A percentile compares a stretch with the other conserved stretches of the same genome.
phyloP scores from a whole-genome alignment of 2,329 filamentous ascomycete genomes.

The Claviceps africana region DNA sequence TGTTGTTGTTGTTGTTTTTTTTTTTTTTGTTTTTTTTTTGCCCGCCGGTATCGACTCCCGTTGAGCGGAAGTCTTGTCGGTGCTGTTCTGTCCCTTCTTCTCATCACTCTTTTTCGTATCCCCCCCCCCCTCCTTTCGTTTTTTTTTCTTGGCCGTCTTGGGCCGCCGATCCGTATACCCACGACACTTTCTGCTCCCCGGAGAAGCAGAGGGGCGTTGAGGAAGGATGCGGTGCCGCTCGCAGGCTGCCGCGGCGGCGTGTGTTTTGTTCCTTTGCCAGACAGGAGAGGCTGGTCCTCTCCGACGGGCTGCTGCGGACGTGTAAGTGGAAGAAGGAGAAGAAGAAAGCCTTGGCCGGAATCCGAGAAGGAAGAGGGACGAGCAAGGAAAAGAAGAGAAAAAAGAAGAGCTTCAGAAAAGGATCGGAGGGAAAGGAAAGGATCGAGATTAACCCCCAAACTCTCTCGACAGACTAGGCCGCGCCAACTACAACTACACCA shows the following conservation, averaged over 20 bases:
- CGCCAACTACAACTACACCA: constrained; percentile 7
- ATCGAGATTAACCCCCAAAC: constrained; percentile 5
- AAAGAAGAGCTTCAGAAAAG: not conserved
- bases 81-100: not conserved
- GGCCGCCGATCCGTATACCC: not conserved
- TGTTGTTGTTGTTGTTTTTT: no score
- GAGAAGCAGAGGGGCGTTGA: not conserved
- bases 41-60: not conserved
- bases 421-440: not conserved
- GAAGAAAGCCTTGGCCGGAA: no score
- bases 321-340: constrained; percentile 18
- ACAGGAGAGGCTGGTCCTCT: constrained; percentile 22
- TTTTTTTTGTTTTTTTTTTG: not conserved
- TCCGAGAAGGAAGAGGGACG: not conserved
- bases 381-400: not conserved
- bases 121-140: no score
- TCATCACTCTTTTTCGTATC: not conserved
- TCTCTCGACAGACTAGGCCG: constrained; percentile 9
- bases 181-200: not conserved
- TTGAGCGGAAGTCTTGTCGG: not conserved
- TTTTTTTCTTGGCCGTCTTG: not conserved
- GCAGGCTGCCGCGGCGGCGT: constrained; percentile 12
- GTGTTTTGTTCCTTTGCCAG: constrained; percentile 16
- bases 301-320: constrained; percentile 17
- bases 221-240: constrained; percentile 4